phyloP scores from a whole-genome alignment of 345 rosid species.

The Sonneratia alba region DNA sequence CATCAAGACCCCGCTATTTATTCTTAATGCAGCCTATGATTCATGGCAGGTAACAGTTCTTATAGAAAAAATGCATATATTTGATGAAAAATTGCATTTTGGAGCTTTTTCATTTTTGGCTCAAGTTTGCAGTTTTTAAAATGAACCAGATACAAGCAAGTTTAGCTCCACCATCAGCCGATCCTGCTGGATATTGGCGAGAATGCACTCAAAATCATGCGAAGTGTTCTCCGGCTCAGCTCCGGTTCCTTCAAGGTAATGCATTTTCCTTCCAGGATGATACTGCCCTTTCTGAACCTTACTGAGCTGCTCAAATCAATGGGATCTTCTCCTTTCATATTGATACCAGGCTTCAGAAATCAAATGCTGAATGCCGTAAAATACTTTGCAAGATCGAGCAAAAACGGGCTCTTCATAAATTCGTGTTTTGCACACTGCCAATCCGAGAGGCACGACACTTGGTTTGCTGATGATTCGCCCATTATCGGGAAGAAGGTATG shows the following conservation, averaged over 20 bases:
- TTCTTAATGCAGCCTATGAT: constrained; percentile 90
- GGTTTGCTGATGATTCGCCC: constrained; percentile 80
- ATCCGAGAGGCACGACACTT: constrained; percentile 89
- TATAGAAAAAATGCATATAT: neutral
- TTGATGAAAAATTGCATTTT: neutral
- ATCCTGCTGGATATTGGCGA: constrained; percentile 84
- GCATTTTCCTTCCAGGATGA: neutral
- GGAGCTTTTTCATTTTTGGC: neutral
- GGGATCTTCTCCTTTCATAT: neutral
- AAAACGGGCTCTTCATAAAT: constrained; percentile 78
- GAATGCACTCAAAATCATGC: constrained; percentile 66
- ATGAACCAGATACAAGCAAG: constrained; percentile 71
- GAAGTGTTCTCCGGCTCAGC: constrained; percentile 60
- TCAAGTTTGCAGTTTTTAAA: neutral
- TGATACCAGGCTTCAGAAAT: constrained; percentile 58
- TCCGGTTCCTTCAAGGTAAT: constrained; percentile 68
- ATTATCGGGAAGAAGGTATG: constrained; percentile 52
- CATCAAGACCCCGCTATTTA: constrained; percentile 65
- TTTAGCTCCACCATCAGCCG: constrained; percentile 83
- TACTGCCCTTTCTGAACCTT: neutral
- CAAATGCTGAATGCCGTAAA: constrained; percentile 62
- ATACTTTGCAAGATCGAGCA: constrained; percentile 55
- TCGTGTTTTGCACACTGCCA: constrained; percentile 97
- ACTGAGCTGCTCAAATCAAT: neutral
- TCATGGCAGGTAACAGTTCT: constrained; percentile 84